Base-by-base conservation (phyloP, 2,329 filamentous ascomycete genomes). In the Sclerotinia spermophila region DNA sequence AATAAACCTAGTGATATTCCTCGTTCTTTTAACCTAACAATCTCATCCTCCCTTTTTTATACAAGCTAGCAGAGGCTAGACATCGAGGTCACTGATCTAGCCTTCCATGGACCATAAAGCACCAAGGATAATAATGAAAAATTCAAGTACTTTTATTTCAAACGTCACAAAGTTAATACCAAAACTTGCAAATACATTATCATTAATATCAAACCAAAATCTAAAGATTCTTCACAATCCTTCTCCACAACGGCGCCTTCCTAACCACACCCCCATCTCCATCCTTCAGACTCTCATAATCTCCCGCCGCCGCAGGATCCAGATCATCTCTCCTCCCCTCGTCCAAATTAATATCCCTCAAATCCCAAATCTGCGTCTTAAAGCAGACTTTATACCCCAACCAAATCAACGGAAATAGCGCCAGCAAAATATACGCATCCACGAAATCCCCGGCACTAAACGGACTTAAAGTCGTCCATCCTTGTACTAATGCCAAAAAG, bases 341-440 rank as follows among this genome's bases (percentile, higher is more conserved):
- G 62, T 85, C 83, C 56, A 89, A 80, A 75, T 90, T 86, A 35
- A 89, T 84, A 68, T 88, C 86, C 68, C 83, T 79, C 8, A 81
- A 78, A 7, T 82, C 78, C 82, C 85, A 85, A 70, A 84, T 80
- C 10, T 78, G 81, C 2, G 88, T 89, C 72, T 82, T 83, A 80
- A 85, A 87, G 55, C 82, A 79, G 6, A 87, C 67, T 77, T 89
- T 90, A 76, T 86, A 87, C 1, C 75, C 82, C 1, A 84, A 72
- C 73, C 86, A 89, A 24, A 90, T 88, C 56, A 89, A 71, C 1
- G 81, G 83, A 73, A 90, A 90, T 0, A 90, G 79, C 2, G 86
- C 86, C 42, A 90, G 76, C 35, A 90, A 78, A 69, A 90, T 86
- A 74, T 90, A 90, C 0, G 87, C 87, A 74, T 89, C 86, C 17